Evolutionary conservation across 73 alveolate genomes (phyloP).

Genomic region (Symbiodinium pilosum): DNA sequence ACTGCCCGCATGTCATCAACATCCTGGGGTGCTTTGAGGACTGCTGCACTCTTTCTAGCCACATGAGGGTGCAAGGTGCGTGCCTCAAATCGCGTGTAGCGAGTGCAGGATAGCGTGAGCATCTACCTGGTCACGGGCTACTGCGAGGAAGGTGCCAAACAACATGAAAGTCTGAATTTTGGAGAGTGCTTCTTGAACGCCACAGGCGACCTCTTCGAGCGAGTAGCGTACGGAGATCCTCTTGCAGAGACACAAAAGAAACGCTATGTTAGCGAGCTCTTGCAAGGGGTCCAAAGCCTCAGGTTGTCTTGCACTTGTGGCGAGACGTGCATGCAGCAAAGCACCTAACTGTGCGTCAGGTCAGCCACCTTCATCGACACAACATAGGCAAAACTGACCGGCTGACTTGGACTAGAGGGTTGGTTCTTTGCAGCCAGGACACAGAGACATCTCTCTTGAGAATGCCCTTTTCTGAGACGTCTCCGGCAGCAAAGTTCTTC

Average conservation of each 20-base stretch:
- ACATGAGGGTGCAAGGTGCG: background rate
- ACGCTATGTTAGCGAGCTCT: slow-evolving; percentile 29
- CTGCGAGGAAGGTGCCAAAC: slow-evolving; percentile 26
- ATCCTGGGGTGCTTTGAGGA: slow-evolving; percentile 64
- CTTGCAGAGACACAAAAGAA: slow-evolving; percentile 35
- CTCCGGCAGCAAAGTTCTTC: too few relatives aligned
- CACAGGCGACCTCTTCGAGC: slow-evolving; percentile 61
- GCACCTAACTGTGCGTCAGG: background rate
- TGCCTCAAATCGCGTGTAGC: background rate
- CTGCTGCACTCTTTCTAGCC: background rate
- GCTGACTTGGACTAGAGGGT: background rate
- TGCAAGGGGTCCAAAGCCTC: slow-evolving; percentile 6
- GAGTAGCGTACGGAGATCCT: slow-evolving; percentile 70
- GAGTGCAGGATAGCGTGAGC: background rate
- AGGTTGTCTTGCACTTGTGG: background rate
- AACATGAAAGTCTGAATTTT: background rate
- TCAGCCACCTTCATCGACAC: slow-evolving; percentile 53
- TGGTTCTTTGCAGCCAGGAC: background rate
- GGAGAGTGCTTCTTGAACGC: background rate
- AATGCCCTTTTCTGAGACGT: background rate
- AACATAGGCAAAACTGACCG: slow-evolving; percentile 48
- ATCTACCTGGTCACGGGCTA: slow-evolving; percentile 51
- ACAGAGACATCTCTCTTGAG: slow-evolving; percentile 68
- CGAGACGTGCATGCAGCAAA: background rate
- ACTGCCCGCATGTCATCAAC: background rate